Evolutionary conservation across 2,329 filamentous ascomycete species (phyloP), one percentile per base, ranked within the genome.

Genomic region (Diaporthe caulivora): DNA sequence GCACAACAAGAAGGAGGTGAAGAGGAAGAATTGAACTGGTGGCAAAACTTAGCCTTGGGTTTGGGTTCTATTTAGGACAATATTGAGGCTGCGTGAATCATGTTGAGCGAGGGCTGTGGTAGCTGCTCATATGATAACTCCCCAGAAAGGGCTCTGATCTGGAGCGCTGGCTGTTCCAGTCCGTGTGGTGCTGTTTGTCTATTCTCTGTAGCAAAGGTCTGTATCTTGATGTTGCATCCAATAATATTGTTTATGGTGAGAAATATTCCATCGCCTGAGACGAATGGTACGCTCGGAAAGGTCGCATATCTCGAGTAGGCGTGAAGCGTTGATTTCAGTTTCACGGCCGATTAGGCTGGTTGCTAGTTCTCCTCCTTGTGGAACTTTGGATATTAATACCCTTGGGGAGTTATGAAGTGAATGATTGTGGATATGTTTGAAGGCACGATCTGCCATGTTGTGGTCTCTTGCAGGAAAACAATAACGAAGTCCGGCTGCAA

Each of bases 201-300:
- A n/a, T 65, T 34, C 40, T 29, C 21, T 65, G 26, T 34, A 65
- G 26, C 42, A 51, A 51, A 37, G 62, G 29, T 40, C 62, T 51
- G 44, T 26, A 51, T 51, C 1, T 51, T 65, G 44, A 37, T 65
- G 11, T 65, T 13, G 42, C 21, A 26, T 34, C 29, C 11, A 51
- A 10, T 51, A 24, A 51, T 51, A 34, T n/a, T 18, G 44, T 5
- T 65, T 17, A 49, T 34, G 29, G 18, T 21, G 29, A 49, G 26
- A 24, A 2, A 21, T 3, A 13, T n/a, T 18, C 18, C 26, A 26
- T 21, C 24, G 18, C 15, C n/a, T 44, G 18, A 26, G 1, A n/a
- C n/a, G n/a, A n/a, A 47, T 18, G 5, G 21, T 7, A 24, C 17
- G 29, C 47, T 37, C 4, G 13, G 49, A 9, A 7, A 31, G 2